These are phyloP conservation scores for Rauvolfia tetraphylla DNA, from an alignment of 257 asterid genomes.

Conservation along the genomic window DNA sequence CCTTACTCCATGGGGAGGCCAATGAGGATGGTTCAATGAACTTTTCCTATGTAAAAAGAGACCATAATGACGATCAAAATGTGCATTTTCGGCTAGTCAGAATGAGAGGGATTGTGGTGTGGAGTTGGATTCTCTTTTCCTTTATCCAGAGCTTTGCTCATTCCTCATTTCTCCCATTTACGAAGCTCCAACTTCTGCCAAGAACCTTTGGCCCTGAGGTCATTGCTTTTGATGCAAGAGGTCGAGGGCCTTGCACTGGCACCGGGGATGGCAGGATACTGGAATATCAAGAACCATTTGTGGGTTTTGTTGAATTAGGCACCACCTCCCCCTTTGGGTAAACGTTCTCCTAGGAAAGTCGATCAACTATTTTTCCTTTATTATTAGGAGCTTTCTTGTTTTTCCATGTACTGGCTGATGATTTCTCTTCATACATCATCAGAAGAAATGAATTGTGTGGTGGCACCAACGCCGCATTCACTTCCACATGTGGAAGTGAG, in stretches of 20 bases:
- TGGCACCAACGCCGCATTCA: slow-evolving; percentile 24
- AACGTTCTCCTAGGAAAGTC: no score
- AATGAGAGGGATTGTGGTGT: background rate
- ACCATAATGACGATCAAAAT: no score
- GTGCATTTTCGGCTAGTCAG: background rate
- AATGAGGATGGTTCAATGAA: no score
- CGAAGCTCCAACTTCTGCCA: background rate
- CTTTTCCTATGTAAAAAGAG: no score
- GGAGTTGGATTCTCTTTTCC: slow-evolving; percentile 1
- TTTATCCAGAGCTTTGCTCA: background rate
- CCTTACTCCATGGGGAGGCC: no score
- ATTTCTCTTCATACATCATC: background rate
- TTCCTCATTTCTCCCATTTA: background rate
- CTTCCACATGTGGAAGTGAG: slow-evolving; percentile 38
- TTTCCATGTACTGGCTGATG: background rate
- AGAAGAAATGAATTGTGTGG: slow-evolving; percentile 41
- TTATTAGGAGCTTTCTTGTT: no score
- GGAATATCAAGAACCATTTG: background rate
- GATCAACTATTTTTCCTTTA: no score
- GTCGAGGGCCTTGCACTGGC: background rate
- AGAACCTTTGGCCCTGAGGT: background rate
- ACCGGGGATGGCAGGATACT: background rate
- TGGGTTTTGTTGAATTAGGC: background rate
- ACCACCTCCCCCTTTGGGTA: background rate
- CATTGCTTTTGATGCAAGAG: background rate